These are phyloP conservation scores for Hypoxylon sp. DNA, from an alignment of 2,329 filamentous ascomycete genomes.

Conservation along the genomic window DNA sequence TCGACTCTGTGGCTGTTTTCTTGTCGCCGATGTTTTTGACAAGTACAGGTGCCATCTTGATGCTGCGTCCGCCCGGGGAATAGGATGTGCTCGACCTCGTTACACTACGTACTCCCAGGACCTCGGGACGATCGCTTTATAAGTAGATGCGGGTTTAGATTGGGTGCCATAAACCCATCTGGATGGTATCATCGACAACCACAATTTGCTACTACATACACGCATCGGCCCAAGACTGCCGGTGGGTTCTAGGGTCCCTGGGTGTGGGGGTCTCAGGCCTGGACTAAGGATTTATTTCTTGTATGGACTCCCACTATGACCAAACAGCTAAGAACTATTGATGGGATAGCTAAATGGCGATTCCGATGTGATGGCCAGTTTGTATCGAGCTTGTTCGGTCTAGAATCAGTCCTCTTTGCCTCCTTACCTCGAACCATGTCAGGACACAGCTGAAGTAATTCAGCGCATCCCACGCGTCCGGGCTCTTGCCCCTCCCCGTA, in stretches of 20 bases:
- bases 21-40: slow-evolving; percentile 34
- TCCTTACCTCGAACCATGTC: background rate
- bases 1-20: slow-evolving; percentile 39
- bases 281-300: slow-evolving; percentile 1
- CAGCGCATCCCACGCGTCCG: background rate
- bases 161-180: slow-evolving; percentile 6
- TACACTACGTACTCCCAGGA: background rate
- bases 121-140: slow-evolving; percentile 17
- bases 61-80: background rate
- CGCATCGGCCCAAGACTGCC: slow-evolving; percentile 3
- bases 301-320: background rate
- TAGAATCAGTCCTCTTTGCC: slow-evolving; percentile 2
- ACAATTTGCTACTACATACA: slow-evolving; percentile 30
- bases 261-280: slow-evolving; percentile 29
- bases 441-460: background rate
- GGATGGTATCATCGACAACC: slow-evolving; percentile 41
- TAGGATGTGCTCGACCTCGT: background rate
- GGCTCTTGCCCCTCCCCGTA: background rate
- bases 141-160: slow-evolving; percentile 9
- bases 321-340: background rate
- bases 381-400: background rate
- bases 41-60: slow-evolving; percentile 47
- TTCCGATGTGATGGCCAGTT: slow-evolving; percentile 1
- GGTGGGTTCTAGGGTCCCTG: slow-evolving; percentile 5
- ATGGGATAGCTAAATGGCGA: background rate